Base-by-base conservation (phyloP, 768 basidiomycete species). In the Cytidiella melzeri region DNA sequence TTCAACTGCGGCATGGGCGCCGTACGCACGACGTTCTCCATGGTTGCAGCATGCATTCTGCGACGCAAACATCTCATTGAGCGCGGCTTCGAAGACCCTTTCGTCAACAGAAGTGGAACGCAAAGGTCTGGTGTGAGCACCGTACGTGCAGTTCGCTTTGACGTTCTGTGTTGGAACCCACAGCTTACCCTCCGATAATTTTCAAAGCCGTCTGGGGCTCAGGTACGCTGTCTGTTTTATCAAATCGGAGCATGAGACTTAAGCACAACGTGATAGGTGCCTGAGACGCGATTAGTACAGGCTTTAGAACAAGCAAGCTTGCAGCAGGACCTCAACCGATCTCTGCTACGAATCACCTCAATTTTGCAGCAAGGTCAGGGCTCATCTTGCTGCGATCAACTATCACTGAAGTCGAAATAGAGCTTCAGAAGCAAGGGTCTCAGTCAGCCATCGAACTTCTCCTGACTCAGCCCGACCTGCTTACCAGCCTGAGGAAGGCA, bases 1-100 rank as follows among this genome's bases (percentile, higher is more conserved):
- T 97, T 98, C 64, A 92, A 88, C 43, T 97, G 95, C 63, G 95
- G 96, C 26, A 92, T 95, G 83, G 96, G 96, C 40, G 92, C 91
- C 2, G 94, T 97, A 1, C 79, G 95, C 18, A 94, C 93, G 2
- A 97, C 94, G 0, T 98, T 96, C 61, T 92, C 91, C 3, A 98
- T 98, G 96, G 79, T 85, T n/a, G 90, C 92, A 5, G 93, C 95
- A 0, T 81, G 84, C 49, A 73, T 99, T 28, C 75, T 97, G 1
- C 74, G 95, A 38, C 73, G 95, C 42, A 88, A 84, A 53, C 78
- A 81, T 57, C 61, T 82, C 27, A 62, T 84, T 4, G 57, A 74
- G 13, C 68, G 73, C 24, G 90, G 89, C 1, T 65, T 84, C 41
- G 74, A 76, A 3, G 95, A 97, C 61, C 92, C 94, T 0, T 96